A percentile compares a stretch with the other conserved stretches of the same genome.
Evolutionary conservation across 169 alveolate genomes (phyloP).

Genomic region (Plasmodium sp.): DNA sequence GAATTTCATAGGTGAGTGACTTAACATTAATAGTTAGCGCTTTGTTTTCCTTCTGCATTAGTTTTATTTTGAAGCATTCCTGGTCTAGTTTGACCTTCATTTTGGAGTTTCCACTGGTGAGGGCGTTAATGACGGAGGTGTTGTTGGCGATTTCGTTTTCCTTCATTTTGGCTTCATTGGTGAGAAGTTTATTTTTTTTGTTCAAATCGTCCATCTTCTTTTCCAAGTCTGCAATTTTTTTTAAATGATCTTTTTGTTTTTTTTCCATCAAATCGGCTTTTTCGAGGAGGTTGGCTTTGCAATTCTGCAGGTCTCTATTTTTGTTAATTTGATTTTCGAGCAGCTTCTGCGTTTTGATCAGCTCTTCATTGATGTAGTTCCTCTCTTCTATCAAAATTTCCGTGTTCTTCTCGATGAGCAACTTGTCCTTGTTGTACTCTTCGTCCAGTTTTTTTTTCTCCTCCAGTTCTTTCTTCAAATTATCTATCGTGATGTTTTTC

Average conservation of each 20-base stretch:
- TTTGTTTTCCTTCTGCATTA: conserved; percentile 57
- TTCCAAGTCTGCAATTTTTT: conserved; percentile 37
- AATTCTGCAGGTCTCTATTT: conserved; percentile 56
- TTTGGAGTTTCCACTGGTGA: conserved; percentile 22
- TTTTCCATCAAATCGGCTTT: conserved; percentile 58
- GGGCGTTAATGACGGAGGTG: conserved; percentile 5
- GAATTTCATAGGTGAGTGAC: conserved; percentile 65
- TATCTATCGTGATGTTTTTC: conserved; percentile 43
- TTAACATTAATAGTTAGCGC: conserved; percentile 41
- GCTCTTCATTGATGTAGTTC: conserved; percentile 54
- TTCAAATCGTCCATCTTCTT: conserved; percentile 33
- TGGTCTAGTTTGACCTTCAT: conserved; percentile 67
- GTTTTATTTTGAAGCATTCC: conserved; percentile 53
- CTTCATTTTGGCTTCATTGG: conserved; percentile 32
- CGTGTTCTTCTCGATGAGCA: conserved; percentile 47
- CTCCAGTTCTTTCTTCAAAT: conserved; percentile 48
- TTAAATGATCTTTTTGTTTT: conserved; percentile 54
- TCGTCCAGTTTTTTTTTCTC: conserved; percentile 41
- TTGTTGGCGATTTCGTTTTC: conserved; percentile 28
- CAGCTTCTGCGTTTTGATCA: conserved; percentile 58
- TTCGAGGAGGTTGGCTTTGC: conserved; percentile 17
- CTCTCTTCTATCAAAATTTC: conserved; percentile 58
- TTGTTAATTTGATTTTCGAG: conserved; percentile 53
- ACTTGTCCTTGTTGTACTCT: conserved; percentile 58
- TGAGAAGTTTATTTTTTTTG: conserved; percentile 47